phyloP scores from a whole-genome alignment of 1,139 yeast species.

The Saccharomyces hybrid region DNA sequence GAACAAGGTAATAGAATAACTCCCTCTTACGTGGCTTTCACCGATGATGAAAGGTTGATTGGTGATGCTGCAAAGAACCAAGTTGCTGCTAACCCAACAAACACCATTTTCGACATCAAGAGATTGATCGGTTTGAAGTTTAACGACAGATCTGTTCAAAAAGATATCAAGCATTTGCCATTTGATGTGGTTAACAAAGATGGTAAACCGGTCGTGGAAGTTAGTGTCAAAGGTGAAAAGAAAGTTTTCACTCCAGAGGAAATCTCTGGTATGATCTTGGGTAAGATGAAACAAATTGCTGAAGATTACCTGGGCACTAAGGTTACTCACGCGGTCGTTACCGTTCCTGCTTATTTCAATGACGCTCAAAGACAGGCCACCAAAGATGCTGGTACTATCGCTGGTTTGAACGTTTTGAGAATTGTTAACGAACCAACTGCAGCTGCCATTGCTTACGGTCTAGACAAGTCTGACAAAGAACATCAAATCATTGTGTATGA shows the following conservation, averaged over 20 bases:
- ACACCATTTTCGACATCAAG: conserved; percentile 80
- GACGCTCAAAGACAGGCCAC: conserved; percentile 98
- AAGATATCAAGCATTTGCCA: conserved; percentile 78
- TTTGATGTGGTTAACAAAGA: conserved; percentile 58
- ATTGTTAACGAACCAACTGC: conserved; percentile 96
- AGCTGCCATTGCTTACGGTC: conserved; percentile 93
- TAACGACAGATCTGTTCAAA: conserved; percentile 69
- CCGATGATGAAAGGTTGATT: conserved; percentile 77
- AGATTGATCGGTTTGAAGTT: conserved; percentile 79
- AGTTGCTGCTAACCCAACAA: conserved; percentile 72
- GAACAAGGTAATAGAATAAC: conserved; percentile 96
- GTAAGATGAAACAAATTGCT: conserved; percentile 89
- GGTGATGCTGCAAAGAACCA: conserved; percentile 96
- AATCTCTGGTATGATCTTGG: conserved; percentile 83
- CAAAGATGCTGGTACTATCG: conserved; percentile 91
- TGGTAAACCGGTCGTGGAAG: conserved; percentile 77
- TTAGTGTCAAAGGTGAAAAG: conserved; percentile 57
- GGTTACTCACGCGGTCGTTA: conserved; percentile 90
- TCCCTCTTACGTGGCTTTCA: conserved; percentile 84
- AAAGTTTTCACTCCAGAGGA: conserved; percentile 83
- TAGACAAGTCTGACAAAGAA: conserved; percentile 81
- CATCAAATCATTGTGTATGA: conserved; percentile 78
- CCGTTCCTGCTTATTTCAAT: conserved; percentile 94
- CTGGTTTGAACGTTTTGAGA: conserved; percentile 85
- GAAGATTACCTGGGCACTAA: conserved; percentile 85